phyloP scores from a whole-genome alignment of 2,329 filamentous ascomycete genomes.

The Sporothrix brunneoviolacea region DNA sequence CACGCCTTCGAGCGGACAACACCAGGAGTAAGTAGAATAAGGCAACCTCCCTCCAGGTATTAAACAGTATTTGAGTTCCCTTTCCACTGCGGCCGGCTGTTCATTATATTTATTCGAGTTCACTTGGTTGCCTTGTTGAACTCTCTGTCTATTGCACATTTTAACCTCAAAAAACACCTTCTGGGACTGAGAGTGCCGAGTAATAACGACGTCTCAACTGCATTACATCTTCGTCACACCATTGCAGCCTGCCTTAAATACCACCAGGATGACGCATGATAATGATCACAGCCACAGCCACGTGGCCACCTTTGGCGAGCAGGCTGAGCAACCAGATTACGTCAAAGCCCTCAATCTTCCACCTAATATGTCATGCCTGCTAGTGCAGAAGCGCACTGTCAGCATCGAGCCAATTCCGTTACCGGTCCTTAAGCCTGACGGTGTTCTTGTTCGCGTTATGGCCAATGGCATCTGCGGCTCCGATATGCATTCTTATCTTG shows the following conservation, averaged over 20 bases:
- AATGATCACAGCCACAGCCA: neutral
- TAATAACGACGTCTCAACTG: too few relatives aligned
- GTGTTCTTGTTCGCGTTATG: slow-evolving; percentile 73
- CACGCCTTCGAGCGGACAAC: too few relatives aligned
- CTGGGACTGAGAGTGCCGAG: too few relatives aligned
- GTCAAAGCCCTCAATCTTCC: slow-evolving; percentile 5
- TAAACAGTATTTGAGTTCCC: too few relatives aligned
- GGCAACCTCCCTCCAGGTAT: too few relatives aligned
- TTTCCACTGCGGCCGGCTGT: too few relatives aligned
- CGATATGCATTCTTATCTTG: slow-evolving; percentile 80
- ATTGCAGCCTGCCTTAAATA: neutral
- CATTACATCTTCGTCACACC: neutral
- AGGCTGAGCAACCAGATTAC: neutral
- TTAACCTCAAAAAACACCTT: too few relatives aligned
- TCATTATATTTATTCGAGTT: too few relatives aligned
- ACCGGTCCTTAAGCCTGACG: slow-evolving; percentile 60
- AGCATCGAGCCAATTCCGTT: slow-evolving; percentile 68
- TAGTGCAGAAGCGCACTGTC: slow-evolving; percentile 48
- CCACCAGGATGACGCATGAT: too few relatives aligned
- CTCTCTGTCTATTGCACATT: too few relatives aligned
- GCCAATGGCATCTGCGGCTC: slow-evolving; percentile 86
- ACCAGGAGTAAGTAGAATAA: neutral
- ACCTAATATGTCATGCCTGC: slow-evolving; percentile 11
- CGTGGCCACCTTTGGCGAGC: too few relatives aligned
- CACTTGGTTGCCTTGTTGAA: too few relatives aligned